Evolutionary conservation across 2,329 filamentous ascomycete genomes (phyloP).

Genomic region (Botrytis hyacinthi): DNA sequence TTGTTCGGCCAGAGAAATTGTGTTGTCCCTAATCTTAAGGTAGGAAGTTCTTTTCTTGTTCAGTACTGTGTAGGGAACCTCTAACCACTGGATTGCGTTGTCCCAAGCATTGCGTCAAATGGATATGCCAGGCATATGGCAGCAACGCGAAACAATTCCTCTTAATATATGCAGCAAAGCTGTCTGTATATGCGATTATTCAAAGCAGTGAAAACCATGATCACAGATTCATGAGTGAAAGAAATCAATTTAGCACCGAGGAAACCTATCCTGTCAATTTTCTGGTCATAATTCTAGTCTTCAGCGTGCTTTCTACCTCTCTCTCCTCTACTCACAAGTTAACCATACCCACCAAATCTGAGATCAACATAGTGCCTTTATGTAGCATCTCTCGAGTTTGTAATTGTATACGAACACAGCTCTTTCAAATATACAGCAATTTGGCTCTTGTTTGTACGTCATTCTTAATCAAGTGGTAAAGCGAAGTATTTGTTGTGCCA

Average conservation of each 20-base stretch:
- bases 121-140: background rate
- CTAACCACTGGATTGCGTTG: too few species aligned
- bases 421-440: background rate
- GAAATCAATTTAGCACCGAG: background rate
- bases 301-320: background rate
- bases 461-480: background rate
- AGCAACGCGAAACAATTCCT: background rate
- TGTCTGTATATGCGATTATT: background rate
- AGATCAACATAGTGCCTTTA: background rate
- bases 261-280: background rate
- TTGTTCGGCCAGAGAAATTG: background rate
- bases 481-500: background rate
- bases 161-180: background rate
- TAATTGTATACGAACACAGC: background rate
- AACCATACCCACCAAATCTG: background rate
- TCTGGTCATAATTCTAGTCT: background rate
- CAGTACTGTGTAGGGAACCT: too few species aligned
- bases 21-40: background rate
- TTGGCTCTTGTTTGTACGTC: background rate
- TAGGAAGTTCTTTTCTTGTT: background rate
- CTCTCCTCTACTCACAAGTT: background rate
- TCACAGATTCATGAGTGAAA: background rate
- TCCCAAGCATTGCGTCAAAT: background rate
- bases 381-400: background rate
- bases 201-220: background rate